Conservation (phyloP, 305 asterid genomes). For the Solanum hybrid region DNA sequence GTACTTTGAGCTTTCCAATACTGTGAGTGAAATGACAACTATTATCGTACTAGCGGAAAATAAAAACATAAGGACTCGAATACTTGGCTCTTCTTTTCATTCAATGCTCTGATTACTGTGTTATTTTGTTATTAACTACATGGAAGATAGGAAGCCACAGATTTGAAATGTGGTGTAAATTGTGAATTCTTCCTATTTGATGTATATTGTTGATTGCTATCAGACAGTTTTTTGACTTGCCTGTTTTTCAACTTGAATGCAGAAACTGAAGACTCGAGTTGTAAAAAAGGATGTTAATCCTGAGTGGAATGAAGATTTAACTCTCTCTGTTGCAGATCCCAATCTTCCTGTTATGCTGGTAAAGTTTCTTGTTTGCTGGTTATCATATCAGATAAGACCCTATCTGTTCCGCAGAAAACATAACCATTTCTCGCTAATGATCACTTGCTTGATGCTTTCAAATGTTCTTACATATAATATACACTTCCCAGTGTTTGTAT, state of each 20-base stretch:
- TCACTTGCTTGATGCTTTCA: neutral
- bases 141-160: neutral
- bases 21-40: neutral
- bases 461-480: neutral
- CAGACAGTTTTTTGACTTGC: too few relatives aligned
- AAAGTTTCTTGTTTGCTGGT: slow-evolving; percentile 7
- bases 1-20: neutral
- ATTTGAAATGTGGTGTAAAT: neutral
- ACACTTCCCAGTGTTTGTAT: neutral
- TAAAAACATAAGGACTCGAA: neutral
- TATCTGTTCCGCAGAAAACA: neutral
- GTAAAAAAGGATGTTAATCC: slow-evolving; percentile 60
- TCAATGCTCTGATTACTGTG: neutral
- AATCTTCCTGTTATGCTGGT: slow-evolving; percentile 33
- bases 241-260: slow-evolving; percentile 15
- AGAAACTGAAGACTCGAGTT: slow-evolving; percentile 69
- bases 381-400: neutral
- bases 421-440: neutral
- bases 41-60: neutral
- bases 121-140: neutral
- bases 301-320: slow-evolving; percentile 78
- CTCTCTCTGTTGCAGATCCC: slow-evolving; percentile 54
- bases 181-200: neutral
- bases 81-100: neutral
- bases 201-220: neutral